Evolutionary conservation across 805 yeast genomes (phyloP).

Genomic region (Saturnispora hagleri): DNA sequence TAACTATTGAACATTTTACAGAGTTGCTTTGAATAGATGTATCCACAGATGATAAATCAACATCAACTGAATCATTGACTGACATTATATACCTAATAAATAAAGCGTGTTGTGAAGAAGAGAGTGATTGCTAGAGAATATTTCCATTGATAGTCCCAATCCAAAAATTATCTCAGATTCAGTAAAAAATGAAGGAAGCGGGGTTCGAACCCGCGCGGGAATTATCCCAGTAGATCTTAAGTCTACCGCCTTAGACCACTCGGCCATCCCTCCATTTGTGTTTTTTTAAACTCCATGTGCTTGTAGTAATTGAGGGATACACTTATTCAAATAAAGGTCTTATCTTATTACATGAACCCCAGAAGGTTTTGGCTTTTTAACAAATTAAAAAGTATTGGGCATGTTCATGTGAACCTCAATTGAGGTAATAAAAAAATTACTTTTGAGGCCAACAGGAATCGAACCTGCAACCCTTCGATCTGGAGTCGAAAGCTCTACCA

Average conservation of each 20-base stretch:
- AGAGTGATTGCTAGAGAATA: not conserved
- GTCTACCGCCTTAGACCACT: no score
- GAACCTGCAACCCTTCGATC: constrained; percentile 23
- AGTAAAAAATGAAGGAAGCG: constrained; percentile 15
- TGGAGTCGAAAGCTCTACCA: constrained; percentile 77
- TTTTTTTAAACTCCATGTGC: no score
- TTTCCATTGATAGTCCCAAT: not conserved
- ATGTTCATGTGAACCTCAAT: no score
- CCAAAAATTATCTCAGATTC: not conserved
- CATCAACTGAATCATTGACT: not conserved
- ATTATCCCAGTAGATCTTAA: constrained; percentile 11
- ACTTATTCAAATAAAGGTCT: no score
- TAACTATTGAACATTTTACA: not conserved
- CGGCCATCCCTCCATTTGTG: no score
- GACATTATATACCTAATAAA: not conserved
- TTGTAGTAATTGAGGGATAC: no score
- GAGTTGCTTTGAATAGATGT: not conserved
- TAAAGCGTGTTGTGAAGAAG: not conserved
- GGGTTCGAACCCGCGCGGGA: constrained; percentile 20
- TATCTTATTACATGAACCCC: no score
- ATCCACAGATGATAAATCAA: not conserved
- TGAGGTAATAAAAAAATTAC: not conserved
- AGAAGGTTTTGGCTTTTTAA: no score
- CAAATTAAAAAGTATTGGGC: no score
- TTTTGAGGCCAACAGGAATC: constrained; percentile 18